Evolutionary conservation across 495 filamentous ascomycete genomes (phyloP), one percentile per base, ranked within the genome.

Genomic region (Podospora pseudocomata): DNA sequence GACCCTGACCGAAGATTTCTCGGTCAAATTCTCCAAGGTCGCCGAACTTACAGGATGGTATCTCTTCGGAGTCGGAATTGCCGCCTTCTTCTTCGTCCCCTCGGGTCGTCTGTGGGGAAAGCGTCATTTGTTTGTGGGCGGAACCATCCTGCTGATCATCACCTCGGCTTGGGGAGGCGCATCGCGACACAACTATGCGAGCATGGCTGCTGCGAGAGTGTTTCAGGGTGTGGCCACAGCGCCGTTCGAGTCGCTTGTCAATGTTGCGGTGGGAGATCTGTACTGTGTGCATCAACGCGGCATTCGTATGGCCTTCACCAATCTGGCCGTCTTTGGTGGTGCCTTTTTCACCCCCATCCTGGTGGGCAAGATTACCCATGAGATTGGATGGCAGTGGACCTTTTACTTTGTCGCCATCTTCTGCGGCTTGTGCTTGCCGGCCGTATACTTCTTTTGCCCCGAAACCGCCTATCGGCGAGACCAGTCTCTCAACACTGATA

Each of bases 71-170:
- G 90, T 92, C 0, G 94, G 92, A 32, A 79, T 92, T 20, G 89
- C 91, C 6, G 92, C 91, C 9, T 86, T 94, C 71, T 77, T 97
- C 27, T 91, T 93, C 73, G 93, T 97, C 7, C 90, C 94, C 0
- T 91, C 90, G 1, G 92, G 92, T n/a, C 85, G 93, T 63, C 87
- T 97, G 70, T 97, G 91, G 91, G 94, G 94, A 30, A 97, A 96
- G 76, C 85, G 94, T 19, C 94, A 97, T 82, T 76, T 91, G 5
- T 97, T 94, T 77, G 72, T 97, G 26, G 73, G 93, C n/a, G 94
- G 91, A 0, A 89, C 90, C 23, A 56, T 92, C 19, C 81, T 96
- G 68, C 82, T 96, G 70, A 84, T 94, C 28, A 75, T 84, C 27
- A 90, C 90, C 59, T 87, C 87, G 67, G 84, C 85, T 2, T 97